A percentile compares a stretch with the other conserved stretches of the same genome.
These are phyloP conservation scores for Castanea mollissima DNA, from an alignment of 306 rosid genomes.

Conservation along the genomic window DNA sequence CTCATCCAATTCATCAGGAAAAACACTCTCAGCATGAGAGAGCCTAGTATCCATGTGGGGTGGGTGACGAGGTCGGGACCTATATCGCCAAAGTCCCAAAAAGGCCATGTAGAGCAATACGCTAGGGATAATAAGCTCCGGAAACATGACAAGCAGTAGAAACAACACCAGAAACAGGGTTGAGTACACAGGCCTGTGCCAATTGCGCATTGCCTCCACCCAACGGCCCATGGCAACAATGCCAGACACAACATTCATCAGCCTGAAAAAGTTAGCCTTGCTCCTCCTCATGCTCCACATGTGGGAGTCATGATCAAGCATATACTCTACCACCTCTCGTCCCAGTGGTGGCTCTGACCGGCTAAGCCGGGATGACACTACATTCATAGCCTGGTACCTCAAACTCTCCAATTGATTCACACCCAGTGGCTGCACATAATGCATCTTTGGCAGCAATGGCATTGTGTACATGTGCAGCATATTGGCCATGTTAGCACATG, in stretches of 20 bases:
- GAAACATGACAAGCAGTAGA: conserved; percentile 35
- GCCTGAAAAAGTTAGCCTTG: conserved; percentile 56
- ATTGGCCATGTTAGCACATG: conserved; percentile 50
- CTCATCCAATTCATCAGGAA: conserved; percentile 54
- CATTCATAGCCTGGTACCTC: conserved; percentile 57
- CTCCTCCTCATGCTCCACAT: conserved; percentile 64
- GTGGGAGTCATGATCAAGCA: conserved; percentile 58
- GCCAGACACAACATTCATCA: conserved; percentile 50
- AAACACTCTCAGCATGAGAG: conserved; percentile 47
- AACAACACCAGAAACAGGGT: conserved; percentile 32
- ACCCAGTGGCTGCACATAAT: conserved; percentile 46
- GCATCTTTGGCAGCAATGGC: conserved; percentile 65
- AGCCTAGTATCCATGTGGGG: conserved; percentile 57
- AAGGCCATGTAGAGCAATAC: conserved; percentile 41
- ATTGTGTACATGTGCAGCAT: conserved; percentile 48
- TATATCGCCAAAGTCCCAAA: conserved; percentile 51
- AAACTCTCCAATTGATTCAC: conserved; percentile 49
- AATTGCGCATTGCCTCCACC: conserved; percentile 42
- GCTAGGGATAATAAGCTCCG: conserved; percentile 43
- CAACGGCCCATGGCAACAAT: conserved; percentile 36
- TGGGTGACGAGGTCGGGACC: conserved; percentile 52
- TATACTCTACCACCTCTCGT: conserved; percentile 58
- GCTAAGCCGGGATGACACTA: conserved; percentile 44
- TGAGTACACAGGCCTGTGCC: conserved; percentile 47
- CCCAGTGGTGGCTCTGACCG: conserved; percentile 54